A percentile compares a stretch with the other conserved stretches of the same genome.
These are phyloP conservation scores for Powellomyces hirtus DNA, from an alignment of 192 early-diverging fungal genomes.

Conservation along the genomic window DNA sequence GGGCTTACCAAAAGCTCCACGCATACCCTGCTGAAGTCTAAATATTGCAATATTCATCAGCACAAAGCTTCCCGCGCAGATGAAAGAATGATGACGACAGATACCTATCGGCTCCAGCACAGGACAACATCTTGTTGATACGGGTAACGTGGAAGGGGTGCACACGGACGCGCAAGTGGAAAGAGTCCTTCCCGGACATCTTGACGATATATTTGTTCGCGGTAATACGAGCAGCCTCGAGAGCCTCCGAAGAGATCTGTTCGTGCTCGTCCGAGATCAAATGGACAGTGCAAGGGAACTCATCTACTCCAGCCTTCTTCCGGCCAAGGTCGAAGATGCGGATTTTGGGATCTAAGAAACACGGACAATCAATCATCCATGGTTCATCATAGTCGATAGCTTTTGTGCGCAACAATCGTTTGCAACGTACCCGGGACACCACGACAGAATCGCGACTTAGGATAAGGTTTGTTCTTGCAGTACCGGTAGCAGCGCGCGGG, in stretches of 20 bases:
- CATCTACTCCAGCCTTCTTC: constrained; percentile 96
- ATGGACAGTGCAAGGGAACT: constrained; percentile 97
- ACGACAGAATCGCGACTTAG: constrained; percentile 97
- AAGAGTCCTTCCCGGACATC: constrained; percentile 95
- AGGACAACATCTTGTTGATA: constrained; percentile 99
- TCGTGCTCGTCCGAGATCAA: constrained; percentile 96
- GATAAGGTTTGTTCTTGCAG: constrained; percentile 99
- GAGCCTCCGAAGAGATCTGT: constrained; percentile 97
- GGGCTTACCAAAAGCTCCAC: constrained; percentile 99
- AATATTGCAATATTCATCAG: too few relatives aligned
- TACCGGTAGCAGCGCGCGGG: constrained; percentile 97
- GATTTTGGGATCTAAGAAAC: constrained; percentile 83
- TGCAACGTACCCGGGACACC: constrained; percentile 88
- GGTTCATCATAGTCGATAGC: too few relatives aligned
- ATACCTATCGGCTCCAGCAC: constrained; percentile 94
- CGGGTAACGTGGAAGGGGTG: constrained; percentile 99
- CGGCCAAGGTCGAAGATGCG: constrained; percentile 95
- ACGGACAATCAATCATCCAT: too few relatives aligned
- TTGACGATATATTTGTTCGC: constrained; percentile 99
- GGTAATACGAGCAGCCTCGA: constrained; percentile 97
- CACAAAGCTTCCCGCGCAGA: too few relatives aligned
- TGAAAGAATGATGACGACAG: neutral
- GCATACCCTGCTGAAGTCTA: constrained; percentile 94
- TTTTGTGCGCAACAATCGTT: too few relatives aligned
- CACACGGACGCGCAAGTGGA: constrained; percentile 98